A percentile compares a stretch with the other conserved stretches of the same genome.
phyloP scores from a whole-genome alignment of 208 protist genomes.

The Leishmania turanica region DNA sequence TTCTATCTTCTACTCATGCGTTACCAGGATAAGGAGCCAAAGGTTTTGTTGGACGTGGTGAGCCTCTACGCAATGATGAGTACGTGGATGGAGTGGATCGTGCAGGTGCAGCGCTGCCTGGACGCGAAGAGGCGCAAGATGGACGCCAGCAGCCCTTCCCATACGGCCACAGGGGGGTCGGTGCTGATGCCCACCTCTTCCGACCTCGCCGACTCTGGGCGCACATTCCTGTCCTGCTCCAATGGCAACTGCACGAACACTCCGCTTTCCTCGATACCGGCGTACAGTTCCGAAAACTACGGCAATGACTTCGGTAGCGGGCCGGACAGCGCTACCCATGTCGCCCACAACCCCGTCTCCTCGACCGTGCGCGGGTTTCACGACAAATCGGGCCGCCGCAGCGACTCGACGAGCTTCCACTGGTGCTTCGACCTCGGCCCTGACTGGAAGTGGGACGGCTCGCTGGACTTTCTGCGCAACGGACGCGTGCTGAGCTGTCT shows the following conservation, averaged over 20 bases:
- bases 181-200: background rate
- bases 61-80: slow-evolving; percentile 49
- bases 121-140: slow-evolving; percentile 12
- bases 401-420: slow-evolving; percentile 12
- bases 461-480: slow-evolving; percentile 50
- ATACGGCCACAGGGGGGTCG: too few relatives aligned
- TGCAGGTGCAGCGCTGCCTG: slow-evolving; percentile 35
- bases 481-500: slow-evolving; percentile 36
- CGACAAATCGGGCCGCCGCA: slow-evolving; percentile 1
- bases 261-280: background rate
- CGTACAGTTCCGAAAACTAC: background rate
- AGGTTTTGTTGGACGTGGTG: slow-evolving; percentile 32
- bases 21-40: slow-evolving; percentile 40
- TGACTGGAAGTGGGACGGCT: slow-evolving; percentile 41
- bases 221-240: background rate
- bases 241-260: background rate
- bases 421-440: slow-evolving; percentile 28
- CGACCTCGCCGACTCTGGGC: background rate
- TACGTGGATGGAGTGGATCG: slow-evolving; percentile 50
- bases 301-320: background rate
- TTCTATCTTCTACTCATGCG: slow-evolving; percentile 46
- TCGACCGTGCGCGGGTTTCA: slow-evolving; percentile 1
- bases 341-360: background rate
- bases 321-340: slow-evolving; percentile 10
- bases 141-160: slow-evolving; percentile 5